A percentile compares a stretch with the other conserved stretches of the same genome.
These are phyloP conservation scores for Ceratocystis smalleyi DNA, from an alignment of 2,329 filamentous ascomycete genomes.

Conservation along the genomic window DNA sequence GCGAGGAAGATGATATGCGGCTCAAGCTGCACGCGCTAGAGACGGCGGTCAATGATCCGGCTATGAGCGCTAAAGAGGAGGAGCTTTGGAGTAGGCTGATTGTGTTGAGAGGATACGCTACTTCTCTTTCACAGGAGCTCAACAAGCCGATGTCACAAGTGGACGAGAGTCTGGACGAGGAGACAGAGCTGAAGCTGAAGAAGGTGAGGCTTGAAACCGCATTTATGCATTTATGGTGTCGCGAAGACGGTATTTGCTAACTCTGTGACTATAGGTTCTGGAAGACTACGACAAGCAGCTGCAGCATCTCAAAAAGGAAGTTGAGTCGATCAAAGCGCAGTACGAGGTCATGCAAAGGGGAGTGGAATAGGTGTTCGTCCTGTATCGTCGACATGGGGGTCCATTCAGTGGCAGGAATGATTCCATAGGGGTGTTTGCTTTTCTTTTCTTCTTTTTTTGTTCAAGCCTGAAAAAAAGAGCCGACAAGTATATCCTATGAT, in stretches of 20 bases:
- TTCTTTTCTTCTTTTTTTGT: no score
- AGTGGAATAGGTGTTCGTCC: background rate
- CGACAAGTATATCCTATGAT: background rate
- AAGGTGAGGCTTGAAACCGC: conserved; percentile 39
- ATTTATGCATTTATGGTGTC: background rate
- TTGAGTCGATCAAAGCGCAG: conserved; percentile 45
- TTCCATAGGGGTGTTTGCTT: background rate
- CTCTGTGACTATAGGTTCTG: conserved; percentile 41
- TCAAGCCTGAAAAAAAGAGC: background rate
- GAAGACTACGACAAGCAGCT: conserved; percentile 73
- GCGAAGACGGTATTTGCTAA: background rate
- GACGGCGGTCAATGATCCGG: conserved; percentile 56
- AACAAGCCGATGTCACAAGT: conserved; percentile 47
- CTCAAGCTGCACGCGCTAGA: conserved; percentile 55
- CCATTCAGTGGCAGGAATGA: background rate
- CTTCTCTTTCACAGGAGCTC: conserved; percentile 57
- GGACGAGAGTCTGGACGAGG: conserved; percentile 47
- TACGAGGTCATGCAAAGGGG: conserved; percentile 40
- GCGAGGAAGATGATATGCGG: conserved; percentile 63
- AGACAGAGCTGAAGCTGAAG: conserved; percentile 55
- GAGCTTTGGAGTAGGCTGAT: conserved; percentile 76
- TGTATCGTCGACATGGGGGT: background rate
- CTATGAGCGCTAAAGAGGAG: conserved; percentile 59
- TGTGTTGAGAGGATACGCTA: conserved; percentile 55
- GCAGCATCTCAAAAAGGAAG: conserved; percentile 56